Percentiles rank a stretch among this genome's conserved stretches.
Conservation (phyloP, 192 early-diverging fungal species). For the Dimargaris cristalligena region DNA sequence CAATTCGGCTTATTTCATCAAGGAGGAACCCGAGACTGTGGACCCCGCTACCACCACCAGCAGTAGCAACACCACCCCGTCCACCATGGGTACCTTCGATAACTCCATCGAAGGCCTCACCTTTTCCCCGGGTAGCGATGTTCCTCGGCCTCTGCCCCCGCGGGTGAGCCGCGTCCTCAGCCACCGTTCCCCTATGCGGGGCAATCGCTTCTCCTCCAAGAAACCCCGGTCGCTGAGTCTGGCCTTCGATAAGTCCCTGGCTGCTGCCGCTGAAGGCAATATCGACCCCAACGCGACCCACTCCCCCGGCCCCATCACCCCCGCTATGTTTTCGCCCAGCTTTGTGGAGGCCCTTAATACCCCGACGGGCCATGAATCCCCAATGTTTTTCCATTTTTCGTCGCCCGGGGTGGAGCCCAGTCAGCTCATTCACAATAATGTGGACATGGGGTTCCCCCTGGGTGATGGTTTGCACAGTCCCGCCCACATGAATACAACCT, state of each 20-base stretch:
- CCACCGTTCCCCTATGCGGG: background rate
- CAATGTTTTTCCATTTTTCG: conserved; percentile 6
- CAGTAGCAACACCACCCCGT: background rate
- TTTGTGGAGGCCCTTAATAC: conserved; percentile 42
- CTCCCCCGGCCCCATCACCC: conserved; percentile 36
- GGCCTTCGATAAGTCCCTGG: conserved; percentile 17
- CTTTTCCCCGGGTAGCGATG: conserved; percentile 4
- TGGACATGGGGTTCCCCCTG: conserved; percentile 18
- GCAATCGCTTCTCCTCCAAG: background rate
- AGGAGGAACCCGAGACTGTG: background rate
- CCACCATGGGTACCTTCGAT: background rate
- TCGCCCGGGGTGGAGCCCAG: conserved; percentile 15
- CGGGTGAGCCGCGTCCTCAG: conserved; percentile 4
- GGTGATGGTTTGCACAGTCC: conserved; percentile 19
- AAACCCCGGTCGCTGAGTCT: conserved; percentile 18
- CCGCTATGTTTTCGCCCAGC: conserved; percentile 51
- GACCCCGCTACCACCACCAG: background rate
- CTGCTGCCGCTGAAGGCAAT: conserved; percentile 15
- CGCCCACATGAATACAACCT: conserved; percentile 15
- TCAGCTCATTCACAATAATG: conserved; percentile 19
- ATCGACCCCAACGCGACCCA: conserved; percentile 18
- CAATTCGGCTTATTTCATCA: background rate
- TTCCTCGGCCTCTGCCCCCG: conserved; percentile 3
- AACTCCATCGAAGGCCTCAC: background rate
- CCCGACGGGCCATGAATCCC: conserved; percentile 16